Conservation (phyloP, 2,329 filamentous ascomycete genomes). For the Sclerotinia borealis region DNA sequence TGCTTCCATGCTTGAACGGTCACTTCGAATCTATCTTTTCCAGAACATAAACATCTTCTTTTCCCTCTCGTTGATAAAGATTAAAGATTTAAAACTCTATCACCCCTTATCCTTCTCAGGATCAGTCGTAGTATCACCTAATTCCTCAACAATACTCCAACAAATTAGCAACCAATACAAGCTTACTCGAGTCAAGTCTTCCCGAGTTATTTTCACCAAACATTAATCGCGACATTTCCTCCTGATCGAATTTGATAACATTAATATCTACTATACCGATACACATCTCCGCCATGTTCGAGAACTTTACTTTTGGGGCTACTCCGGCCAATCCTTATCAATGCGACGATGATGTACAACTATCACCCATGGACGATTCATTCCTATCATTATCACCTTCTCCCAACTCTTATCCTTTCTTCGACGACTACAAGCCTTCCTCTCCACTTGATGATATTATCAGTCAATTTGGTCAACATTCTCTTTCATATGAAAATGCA, state of each 20-base stretch:
- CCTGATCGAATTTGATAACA: neutral
- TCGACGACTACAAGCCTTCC: neutral
- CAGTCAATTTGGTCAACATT: neutral
- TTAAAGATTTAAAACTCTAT: neutral
- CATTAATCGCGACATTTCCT: neutral
- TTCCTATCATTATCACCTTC: neutral
- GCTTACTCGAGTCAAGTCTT: neutral
- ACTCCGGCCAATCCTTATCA: constrained; percentile 1
- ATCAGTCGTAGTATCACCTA: neutral
- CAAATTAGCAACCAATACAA: neutral
- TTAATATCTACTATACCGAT: neutral
- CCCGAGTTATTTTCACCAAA: neutral
- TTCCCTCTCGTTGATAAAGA: neutral
- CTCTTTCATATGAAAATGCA: neutral
- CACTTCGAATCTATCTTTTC: neutral
- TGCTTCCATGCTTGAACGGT: neutral
- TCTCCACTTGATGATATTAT: constrained; percentile 7
- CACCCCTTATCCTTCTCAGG: neutral
- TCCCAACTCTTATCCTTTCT: neutral
- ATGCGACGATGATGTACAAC: constrained; percentile 6
- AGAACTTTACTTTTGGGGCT: constrained; percentile 12
- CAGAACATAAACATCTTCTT: neutral
- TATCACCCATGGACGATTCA: constrained; percentile 8
- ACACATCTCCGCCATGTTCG: constrained; percentile 3
- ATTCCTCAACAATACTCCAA: neutral